Percentiles rank a stretch among this genome's conserved stretches.
Conservation (phyloP, 2,329 filamentous ascomycete species). For the Lizonia empirigonia region DNA sequence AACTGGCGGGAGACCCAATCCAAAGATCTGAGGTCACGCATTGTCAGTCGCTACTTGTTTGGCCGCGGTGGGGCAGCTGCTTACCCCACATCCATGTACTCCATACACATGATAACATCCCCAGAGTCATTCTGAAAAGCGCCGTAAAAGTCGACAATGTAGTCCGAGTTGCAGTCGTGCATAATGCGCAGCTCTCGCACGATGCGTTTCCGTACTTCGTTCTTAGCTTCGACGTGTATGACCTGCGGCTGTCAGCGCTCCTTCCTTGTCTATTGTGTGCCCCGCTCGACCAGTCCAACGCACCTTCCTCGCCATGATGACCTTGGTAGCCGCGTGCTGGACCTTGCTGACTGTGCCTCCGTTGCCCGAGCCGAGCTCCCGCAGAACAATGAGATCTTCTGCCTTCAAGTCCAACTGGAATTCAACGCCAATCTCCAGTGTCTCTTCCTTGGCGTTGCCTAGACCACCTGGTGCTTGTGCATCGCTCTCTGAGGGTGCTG, state of each 20-base stretch:
- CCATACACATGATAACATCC: slow-evolving; percentile 99
- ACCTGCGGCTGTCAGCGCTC: slow-evolving; percentile 63
- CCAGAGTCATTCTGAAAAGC: slow-evolving; percentile 96
- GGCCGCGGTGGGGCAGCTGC: slow-evolving; percentile 44
- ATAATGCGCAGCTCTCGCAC: slow-evolving; percentile 97
- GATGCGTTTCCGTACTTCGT: slow-evolving; percentile 94
- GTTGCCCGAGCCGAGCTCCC: slow-evolving; percentile 94
- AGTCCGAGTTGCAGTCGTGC: slow-evolving; percentile 95
- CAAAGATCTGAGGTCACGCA: slow-evolving; percentile 70
- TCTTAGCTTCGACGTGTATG: slow-evolving; percentile 97
- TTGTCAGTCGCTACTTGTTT: slow-evolving; percentile 20
- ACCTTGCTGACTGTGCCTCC: slow-evolving; percentile 99
- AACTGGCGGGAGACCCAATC: slow-evolving; percentile 95
- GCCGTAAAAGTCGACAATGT: slow-evolving; percentile 97
- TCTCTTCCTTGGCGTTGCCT: slow-evolving; percentile 69
- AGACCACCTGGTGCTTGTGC: slow-evolving; percentile 64
- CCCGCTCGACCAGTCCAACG: slow-evolving; percentile 19
- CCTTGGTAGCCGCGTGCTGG: slow-evolving; percentile 90
- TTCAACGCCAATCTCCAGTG: slow-evolving; percentile 94
- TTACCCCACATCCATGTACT: slow-evolving; percentile 99
- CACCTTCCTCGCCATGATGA: slow-evolving; percentile 98
- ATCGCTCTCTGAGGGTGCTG: slow-evolving; percentile 73
- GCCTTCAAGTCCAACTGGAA: slow-evolving; percentile 91
- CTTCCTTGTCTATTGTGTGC: not conserved
- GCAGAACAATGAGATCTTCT: slow-evolving; percentile 89